Percentiles rank a stretch among this genome's conserved stretches.
Conservation (phyloP, 2,329 filamentous ascomycete species). For the Alternaria gaisen region DNA sequence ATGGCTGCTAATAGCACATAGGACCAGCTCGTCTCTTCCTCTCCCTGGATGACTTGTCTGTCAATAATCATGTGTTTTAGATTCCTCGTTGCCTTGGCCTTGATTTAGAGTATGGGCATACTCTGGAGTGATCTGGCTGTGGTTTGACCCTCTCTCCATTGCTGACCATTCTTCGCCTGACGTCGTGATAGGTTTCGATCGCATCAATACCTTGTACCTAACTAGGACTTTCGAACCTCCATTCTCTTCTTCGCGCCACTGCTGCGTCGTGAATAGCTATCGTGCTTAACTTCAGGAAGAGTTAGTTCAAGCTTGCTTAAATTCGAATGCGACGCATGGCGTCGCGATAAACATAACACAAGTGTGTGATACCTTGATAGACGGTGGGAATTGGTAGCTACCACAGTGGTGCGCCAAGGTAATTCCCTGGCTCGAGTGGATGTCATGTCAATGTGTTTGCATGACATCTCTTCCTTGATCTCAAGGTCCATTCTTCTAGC, state of each 20-base stretch:
- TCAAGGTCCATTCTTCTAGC: background rate
- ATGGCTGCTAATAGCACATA: slow-evolving; percentile 37
- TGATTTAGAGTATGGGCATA: slow-evolving; percentile 11
- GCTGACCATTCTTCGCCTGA: slow-evolving; percentile 18
- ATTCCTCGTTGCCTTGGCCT: slow-evolving; percentile 16
- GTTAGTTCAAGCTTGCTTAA: background rate
- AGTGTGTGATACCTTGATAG: background rate
- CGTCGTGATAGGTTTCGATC: slow-evolving; percentile 22
- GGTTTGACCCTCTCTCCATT: slow-evolving; percentile 22
- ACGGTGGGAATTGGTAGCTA: background rate
- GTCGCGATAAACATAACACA: background rate
- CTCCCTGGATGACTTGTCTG: slow-evolving; percentile 20
- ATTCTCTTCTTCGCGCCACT: background rate
- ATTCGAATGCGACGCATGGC: background rate
- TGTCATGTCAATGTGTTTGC: background rate
- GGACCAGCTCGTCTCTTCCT: slow-evolving; percentile 29
- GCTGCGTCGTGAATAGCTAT: background rate
- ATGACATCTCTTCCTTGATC: background rate
- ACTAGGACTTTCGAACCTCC: background rate
- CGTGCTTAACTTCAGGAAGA: background rate
- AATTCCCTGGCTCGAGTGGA: background rate
- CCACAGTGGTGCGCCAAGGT: background rate
- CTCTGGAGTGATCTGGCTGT: slow-evolving; percentile 1
- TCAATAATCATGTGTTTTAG: slow-evolving; percentile 25
- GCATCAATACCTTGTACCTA: background rate